A percentile compares a stretch with the other conserved stretches of the same genome.
Conservation (phyloP, 208 protist genomes). For the Histomonas meleagridis region DNA sequence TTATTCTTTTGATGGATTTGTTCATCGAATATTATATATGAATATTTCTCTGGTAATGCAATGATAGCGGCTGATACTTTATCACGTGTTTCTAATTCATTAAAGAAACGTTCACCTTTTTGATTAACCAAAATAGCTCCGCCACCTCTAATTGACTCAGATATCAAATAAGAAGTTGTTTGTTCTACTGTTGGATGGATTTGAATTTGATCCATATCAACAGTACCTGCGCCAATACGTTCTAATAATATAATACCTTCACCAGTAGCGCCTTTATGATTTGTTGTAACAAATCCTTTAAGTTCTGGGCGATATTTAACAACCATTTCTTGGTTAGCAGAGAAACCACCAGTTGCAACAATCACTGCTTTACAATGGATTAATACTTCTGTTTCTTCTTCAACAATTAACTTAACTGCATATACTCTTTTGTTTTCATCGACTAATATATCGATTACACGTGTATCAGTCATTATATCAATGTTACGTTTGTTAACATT, state of each 20-base stretch:
- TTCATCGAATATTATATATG: background rate
- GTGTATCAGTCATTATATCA: background rate
- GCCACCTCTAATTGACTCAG: background rate
- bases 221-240: background rate
- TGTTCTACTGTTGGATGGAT: conserved; percentile 6
- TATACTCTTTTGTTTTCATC: background rate
- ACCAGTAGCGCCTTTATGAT: background rate
- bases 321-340: background rate
- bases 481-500: background rate
- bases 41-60: background rate
- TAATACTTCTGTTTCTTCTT: background rate
- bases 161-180: background rate
- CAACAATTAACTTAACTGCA: background rate
- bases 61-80: conserved; percentile 10
- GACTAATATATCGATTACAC: background rate
- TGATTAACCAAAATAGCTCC: background rate
- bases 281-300: background rate
- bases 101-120: background rate
- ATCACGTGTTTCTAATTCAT: conserved; percentile 22
- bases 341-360: conserved; percentile 19
- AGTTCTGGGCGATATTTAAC: background rate
- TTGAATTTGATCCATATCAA: conserved; percentile 12
- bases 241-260: background rate
- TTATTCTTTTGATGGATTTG: background rate
- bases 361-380: background rate